Base-by-base conservation (phyloP, 1,139 yeast species). In the Protomyces inouyei region DNA sequence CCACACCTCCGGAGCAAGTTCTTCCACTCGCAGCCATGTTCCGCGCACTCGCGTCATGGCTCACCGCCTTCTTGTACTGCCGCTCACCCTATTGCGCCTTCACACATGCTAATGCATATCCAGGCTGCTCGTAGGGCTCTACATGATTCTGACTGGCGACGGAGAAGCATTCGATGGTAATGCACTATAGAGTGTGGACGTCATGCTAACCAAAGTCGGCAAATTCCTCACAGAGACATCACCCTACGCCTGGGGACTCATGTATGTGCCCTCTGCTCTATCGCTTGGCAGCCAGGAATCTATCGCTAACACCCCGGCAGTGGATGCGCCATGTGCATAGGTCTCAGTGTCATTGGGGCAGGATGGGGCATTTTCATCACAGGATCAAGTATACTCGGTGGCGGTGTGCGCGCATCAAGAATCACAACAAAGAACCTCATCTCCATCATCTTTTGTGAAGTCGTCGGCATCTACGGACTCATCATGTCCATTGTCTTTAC, bases 401-500 rank as follows among this genome's bases (percentile, higher is more conserved):
- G 98, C 3, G 98, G 98, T 78, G 97, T 95, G 68, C 89, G 89
- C 76, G 93, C 96, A 3, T 98, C 98, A 59, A 81, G 98, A 75
- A 95, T 95, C 75, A 92, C 98, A 57, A 95, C 99, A 68, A 95
- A 95, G 81, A 93, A 93, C 77, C 83, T 95, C 75, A 95, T 95
- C 53, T 66, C 96, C 65, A 93, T 95, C 76, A 95, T 95, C 79
- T 95, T 95, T 81, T 95, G 98, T 82, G 99, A 95, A 78, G 98
- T 95, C 71, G 99, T 95, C 67, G 99, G 98, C 69, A 95, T 95
- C 75, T 95, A 95, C 75, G 98, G 98, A 8, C 84, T 95, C 71
- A 95, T 95, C 75, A 93, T 93, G 90, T 95, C 98, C 60, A 95
- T 95, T 81, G 98, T 95, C 52, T 93, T 93, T 73, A 88, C 96